Evolutionary conservation across 768 basidiomycete genomes (phyloP).

Genomic region (Termitomyces sp.): DNA sequence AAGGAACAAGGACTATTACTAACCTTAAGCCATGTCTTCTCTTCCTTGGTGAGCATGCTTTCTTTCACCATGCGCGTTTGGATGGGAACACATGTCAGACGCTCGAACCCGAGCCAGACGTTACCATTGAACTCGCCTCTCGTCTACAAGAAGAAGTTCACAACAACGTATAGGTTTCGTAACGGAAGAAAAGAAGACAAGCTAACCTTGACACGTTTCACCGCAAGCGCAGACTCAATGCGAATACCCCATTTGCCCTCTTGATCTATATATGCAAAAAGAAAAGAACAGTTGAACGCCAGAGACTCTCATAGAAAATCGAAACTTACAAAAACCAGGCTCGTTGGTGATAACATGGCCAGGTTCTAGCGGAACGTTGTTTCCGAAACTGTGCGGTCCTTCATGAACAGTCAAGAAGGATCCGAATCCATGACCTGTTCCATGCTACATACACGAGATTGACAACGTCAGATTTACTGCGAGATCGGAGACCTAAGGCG

Average conservation of each 20-base stretch:
- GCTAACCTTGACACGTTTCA: background rate
- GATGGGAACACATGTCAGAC: conserved; percentile 92
- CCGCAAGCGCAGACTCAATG: conserved; percentile 47
- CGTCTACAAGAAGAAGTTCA: conserved; percentile 40
- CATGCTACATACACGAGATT: conserved; percentile 51
- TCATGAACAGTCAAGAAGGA: conserved; percentile 84
- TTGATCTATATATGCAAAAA: conserved; percentile 41
- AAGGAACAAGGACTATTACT: conserved; percentile 20
- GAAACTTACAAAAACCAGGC: conserved; percentile 78
- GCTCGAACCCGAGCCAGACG: conserved; percentile 87
- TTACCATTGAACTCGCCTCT: conserved; percentile 66
- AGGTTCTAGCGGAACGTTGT: conserved; percentile 61
- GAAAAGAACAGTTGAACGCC: conserved; percentile 8
- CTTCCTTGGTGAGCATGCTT: conserved; percentile 76
- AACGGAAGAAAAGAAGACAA: background rate
- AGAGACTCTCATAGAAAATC: conserved; percentile 8
- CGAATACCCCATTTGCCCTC: conserved; percentile 86
- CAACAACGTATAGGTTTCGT: background rate
- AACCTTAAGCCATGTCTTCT: conserved; percentile 83
- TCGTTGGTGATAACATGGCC: conserved; percentile 94
- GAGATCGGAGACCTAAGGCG: background rate
- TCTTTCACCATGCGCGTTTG: conserved; percentile 87
- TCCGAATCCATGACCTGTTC: conserved; percentile 89
- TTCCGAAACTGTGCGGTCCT: conserved; percentile 76
- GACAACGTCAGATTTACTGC: conserved; percentile 6